Evolutionary conservation across 768 basidiomycete species (phyloP), one percentile per base, ranked within the genome.

Genomic region (Pisolithus microcarpus): DNA sequence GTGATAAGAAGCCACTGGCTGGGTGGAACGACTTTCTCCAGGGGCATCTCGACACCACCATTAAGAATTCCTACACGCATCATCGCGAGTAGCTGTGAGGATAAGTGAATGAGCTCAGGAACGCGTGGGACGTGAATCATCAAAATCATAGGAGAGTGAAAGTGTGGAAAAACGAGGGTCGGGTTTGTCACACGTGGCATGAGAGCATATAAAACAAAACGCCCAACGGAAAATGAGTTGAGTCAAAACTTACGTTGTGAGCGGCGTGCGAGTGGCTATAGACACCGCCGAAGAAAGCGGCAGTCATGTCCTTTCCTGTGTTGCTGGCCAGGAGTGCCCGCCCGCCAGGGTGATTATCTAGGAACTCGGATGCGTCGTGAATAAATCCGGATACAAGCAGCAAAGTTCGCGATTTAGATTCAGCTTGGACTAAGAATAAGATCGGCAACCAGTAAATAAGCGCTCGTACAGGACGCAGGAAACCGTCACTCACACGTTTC

Each of bases 261-360:
- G 89, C 89, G 6, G 87, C 88, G 64, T 88, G 86, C 7, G 85
- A 87, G 62, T 92, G 89, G 24, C 81, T 76, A 65, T 91, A 89
- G 2, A 85, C 72, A 21, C 91, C 91, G 4, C 92, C 92, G 63
- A 85, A 88, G 72, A 94, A 94, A 2, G 87, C 77, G 1, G 85
- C 76, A 0, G 91, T 91, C 63, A 87, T 82, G 56, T 94, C 91
- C 60, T 82, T 84, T n/a, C 91, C 91, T 15, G 82, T 74, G 53
- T 73, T 80, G 24, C 67, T 69, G 48, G 70, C 65, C 58, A 96
- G 68, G 47, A 87, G 60, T 37, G 70, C 61, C 38, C 71, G 71
- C 15, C 92, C 92, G 21, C 92, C 92, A 0, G 92, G 92, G 69
- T 91, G 88, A 48, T 81, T 74, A 50, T 85, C 82, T 31, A 82